Base-by-base conservation (phyloP, 1,284 basidiomycete species). In the Rhodotorula glutinis region DNA sequence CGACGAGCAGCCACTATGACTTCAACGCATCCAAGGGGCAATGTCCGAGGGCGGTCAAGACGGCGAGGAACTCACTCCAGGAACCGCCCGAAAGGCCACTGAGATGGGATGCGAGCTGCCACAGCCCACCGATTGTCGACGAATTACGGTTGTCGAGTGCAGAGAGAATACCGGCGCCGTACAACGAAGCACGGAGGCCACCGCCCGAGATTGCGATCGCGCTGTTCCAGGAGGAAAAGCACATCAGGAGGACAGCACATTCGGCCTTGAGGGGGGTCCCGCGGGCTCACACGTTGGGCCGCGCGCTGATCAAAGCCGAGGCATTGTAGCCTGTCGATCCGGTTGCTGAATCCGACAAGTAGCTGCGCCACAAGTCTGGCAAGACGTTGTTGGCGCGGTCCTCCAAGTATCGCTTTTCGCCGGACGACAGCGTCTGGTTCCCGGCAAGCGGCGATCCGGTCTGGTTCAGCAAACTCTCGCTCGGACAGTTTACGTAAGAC, bases 61-160 rank as follows among this genome's bases (percentile, higher is more conserved):
- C 8, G 14, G 43, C 43, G 14, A 21, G 7, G 4, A 16, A 33
- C 60, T 46, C 25, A 58, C 59, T 59, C 72, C 73, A 74, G 0
- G 66, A 67, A 16, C 72, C 73, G 83, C 87, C 87, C 62, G 86
- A 87, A 0, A 88, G 79, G 1, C 83, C 86, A 5, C 83, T 75
- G 25, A 87, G 76, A 77, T 88, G 88, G 2, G 85, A 84, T 11
- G 84, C 76, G 33, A 87, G 84, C 75, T 88, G 87, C 46, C 88
- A 78, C 1, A 89, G 77, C 1, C 86, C 86, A 5, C 86, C 88
- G 16, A 85, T 80, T 4, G 58, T 63, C 17, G 83, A 81, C 9
- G 78, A 77, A 70, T 89, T 87, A 43, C 87, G 79, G 4, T 81
- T 82, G 76, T 88, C 88, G 30, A 89, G 78, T 0, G 80, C 87